Percentiles rank a stretch among this genome's conserved stretches.
These are phyloP conservation scores for Tylopilus balloui DNA, from an alignment of 768 basidiomycete species.

Conservation along the genomic window DNA sequence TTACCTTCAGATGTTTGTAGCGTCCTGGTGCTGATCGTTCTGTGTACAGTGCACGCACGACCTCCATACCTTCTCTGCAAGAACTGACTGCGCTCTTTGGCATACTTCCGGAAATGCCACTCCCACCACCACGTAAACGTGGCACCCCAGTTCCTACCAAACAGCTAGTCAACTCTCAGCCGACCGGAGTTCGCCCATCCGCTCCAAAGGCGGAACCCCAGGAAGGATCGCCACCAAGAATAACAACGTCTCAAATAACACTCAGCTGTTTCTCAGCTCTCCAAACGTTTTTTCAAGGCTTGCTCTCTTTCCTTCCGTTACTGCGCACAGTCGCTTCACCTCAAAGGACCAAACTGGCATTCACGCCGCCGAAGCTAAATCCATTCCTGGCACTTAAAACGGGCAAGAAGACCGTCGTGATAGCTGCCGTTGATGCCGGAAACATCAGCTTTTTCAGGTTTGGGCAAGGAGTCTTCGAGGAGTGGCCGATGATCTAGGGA, in stretches of 20 bases:
- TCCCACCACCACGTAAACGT: slow-evolving; percentile 53
- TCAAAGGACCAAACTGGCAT: slow-evolving; percentile 27
- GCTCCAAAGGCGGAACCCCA: slow-evolving; percentile 2
- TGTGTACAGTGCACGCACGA: slow-evolving; percentile 65
- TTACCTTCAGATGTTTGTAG: slow-evolving; percentile 3
- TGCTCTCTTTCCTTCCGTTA: slow-evolving; percentile 7
- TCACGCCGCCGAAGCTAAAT: slow-evolving; percentile 44
- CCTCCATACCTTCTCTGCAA: slow-evolving; percentile 73
- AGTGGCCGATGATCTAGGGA: slow-evolving; percentile 62
- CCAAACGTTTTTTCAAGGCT: neutral
- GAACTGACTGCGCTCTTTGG: slow-evolving; percentile 75
- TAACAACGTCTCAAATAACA: neutral
- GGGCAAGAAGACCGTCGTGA: slow-evolving; percentile 77
- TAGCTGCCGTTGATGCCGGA: slow-evolving; percentile 87
- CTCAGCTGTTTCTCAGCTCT: neutral
- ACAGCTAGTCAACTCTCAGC: neutral
- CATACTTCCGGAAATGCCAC: slow-evolving; percentile 56
- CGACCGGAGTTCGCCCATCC: neutral
- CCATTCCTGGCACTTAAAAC: slow-evolving; percentile 79
- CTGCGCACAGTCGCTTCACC: slow-evolving; percentile 1
- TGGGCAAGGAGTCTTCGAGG: slow-evolving; percentile 78
- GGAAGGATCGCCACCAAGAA: neutral
- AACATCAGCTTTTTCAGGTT: slow-evolving; percentile 87
- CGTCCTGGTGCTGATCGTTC: slow-evolving; percentile 4
- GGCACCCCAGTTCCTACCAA: slow-evolving; percentile 1